Base-by-base conservation (phyloP, 306 rosid species). In the Rosa chinensis region DNA sequence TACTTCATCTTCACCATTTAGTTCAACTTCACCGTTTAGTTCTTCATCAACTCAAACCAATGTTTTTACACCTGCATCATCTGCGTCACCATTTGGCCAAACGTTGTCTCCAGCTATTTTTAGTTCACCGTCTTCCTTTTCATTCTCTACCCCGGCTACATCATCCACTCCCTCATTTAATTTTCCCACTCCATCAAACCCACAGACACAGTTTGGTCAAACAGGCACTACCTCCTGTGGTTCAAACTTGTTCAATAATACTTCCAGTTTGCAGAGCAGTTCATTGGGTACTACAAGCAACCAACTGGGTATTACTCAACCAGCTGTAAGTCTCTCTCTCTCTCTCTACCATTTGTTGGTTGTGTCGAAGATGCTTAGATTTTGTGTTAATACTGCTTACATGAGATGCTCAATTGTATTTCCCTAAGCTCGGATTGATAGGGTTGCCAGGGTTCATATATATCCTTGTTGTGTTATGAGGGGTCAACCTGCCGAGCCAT, bases 171-270 rank as follows among this genome's bases (percentile, higher is more conserved):
- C 91, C 12, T 76, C 89, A 64, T 89, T 90, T 82, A 89, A 85
- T 85, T 93, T 91, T 75, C 73, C 93, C 78, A 40, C 86, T 59
- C 84, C 92, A 74, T 62, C 92, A 78, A 78, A 74, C 70, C 77
- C 77, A 64, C 98, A 80, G 84, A 68, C 92, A 17, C 79, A 73
- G 73, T 91, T 87, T 81, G 94, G 90, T 67, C 93, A 84, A 78
- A 76, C 70, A 66, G 6, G 70, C 53, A 71, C 89, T 42, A 43
- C 89, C 11, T 72, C 88, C 39, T 32, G 0, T 85, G 37, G 79
- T 44, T 32, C 37, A 32, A 40, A 90, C 52, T 23, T 89, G 86
- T 92, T 89, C 81, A 82, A 11, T 32, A 32, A 32, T 78, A 90
- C 96, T 23, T 82, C 94, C 50, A 84, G 80, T 75, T 89, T 90